phyloP scores from a whole-genome alignment of 441 rosid genomes.

The Populus tomentosa region DNA sequence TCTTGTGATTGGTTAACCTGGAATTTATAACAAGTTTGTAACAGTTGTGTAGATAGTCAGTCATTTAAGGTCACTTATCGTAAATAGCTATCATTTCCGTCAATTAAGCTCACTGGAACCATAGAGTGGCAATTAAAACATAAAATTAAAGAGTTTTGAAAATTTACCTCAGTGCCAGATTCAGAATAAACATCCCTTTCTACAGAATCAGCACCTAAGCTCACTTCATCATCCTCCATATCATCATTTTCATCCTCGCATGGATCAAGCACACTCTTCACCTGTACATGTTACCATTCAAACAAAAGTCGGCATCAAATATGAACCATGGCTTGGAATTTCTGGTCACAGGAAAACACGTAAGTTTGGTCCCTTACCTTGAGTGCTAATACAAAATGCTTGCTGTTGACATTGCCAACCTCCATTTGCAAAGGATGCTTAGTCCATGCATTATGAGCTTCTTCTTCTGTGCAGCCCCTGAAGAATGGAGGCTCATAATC shows the following conservation, averaged over 20 bases:
- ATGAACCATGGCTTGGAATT: too few relatives aligned
- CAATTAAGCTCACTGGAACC: too few relatives aligned
- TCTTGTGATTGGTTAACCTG: background rate
- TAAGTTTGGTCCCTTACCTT: background rate
- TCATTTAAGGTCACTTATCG: too few relatives aligned
- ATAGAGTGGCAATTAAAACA: too few relatives aligned
- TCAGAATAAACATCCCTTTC: constrained; percentile 57
- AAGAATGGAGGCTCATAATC: constrained; percentile 98
- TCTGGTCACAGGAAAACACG: too few relatives aligned
- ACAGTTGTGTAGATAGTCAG: too few relatives aligned
- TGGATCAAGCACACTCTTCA: constrained; percentile 96
- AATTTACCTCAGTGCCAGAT: constrained; percentile 49
- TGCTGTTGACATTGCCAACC: constrained; percentile 95
- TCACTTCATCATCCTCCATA: constrained; percentile 63
- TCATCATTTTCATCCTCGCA: constrained; percentile 86
- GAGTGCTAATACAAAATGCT: constrained; percentile 38
- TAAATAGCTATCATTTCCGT: too few relatives aligned
- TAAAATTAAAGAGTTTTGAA: too few relatives aligned
- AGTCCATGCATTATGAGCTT: constrained; percentile 76
- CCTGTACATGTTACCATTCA: constrained; percentile 9
- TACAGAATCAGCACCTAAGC: constrained; percentile 57
- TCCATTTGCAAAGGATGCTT: constrained; percentile 92
- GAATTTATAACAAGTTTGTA: too few relatives aligned
- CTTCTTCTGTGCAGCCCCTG: constrained; percentile 75
- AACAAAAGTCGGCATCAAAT: too few relatives aligned